Evolutionary conservation across 169 alveolate species (phyloP).

Genomic region (Plasmodium knowlesi): DNA sequence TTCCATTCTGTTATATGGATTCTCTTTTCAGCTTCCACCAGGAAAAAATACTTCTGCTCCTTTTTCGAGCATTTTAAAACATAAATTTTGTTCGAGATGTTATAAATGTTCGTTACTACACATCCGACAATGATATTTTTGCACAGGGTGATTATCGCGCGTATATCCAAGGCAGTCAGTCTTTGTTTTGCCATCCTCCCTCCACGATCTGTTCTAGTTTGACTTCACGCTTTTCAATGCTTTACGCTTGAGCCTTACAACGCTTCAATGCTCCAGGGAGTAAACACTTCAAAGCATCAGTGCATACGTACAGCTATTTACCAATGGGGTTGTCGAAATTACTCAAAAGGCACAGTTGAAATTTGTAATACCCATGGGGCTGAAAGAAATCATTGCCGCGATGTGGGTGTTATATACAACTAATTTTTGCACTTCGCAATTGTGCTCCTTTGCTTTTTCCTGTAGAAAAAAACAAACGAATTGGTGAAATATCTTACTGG

Average conservation of each 20-base stretch:
- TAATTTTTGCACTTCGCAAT: not conserved
- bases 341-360: not conserved
- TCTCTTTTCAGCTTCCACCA: constrained; percentile 83
- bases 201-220: not conserved
- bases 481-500: not conserved
- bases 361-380: not conserved
- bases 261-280: not conserved
- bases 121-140: constrained; percentile 73
- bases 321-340: not conserved
- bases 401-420: not conserved
- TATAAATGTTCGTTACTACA: constrained; percentile 83
- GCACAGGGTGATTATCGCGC: constrained; percentile 78
- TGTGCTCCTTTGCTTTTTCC: not conserved
- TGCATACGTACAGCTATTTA: not conserved
- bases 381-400: not conserved
- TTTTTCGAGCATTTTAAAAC: constrained; percentile 83
- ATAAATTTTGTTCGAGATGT: constrained; percentile 81
- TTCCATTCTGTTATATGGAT: constrained; percentile 84
- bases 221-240: not conserved
- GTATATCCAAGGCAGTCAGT: constrained; percentile 84
- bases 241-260: not conserved
- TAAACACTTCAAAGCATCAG: not conserved
- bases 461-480: constrained; percentile 3
- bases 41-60: constrained; percentile 80
- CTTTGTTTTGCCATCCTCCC: constrained; percentile 81